Conservation (phyloP, 805 yeast genomes). For the Metschnikowia amazonensis region DNA sequence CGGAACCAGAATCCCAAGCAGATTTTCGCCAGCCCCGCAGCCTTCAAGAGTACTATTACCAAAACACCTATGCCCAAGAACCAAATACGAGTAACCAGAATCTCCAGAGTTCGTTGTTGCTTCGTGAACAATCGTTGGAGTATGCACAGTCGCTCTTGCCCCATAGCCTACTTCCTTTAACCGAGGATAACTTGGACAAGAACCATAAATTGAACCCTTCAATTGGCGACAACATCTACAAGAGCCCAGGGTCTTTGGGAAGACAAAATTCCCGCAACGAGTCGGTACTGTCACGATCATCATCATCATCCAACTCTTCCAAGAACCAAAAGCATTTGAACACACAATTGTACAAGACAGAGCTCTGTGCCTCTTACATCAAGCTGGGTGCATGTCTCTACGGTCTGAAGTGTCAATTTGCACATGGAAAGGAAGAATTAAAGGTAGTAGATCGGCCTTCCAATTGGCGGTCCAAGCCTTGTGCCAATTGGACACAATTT, state of each 20-base stretch:
- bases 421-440: conserved; percentile 80
- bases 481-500: conserved; percentile 79
- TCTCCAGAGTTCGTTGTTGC: conserved; percentile 16
- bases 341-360: conserved; percentile 82
- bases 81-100: not conserved
- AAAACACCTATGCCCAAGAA: not conserved
- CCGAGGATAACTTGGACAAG: conserved; percentile 35
- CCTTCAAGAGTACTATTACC: not conserved
- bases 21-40: conserved; percentile 13
- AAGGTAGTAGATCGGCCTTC: conserved; percentile 68
- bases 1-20: too few relatives aligned
- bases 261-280: conserved; percentile 8
- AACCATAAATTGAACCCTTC: not conserved
- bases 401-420: conserved; percentile 90
- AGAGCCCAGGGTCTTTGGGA: not conserved
- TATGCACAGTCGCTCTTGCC: conserved; percentile 24
- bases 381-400: conserved; percentile 73
- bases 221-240: not conserved
- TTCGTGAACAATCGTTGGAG: conserved; percentile 22
- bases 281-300: conserved; percentile 9
- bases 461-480: conserved; percentile 88
- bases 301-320: conserved; percentile 6
- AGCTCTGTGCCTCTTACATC: conserved; percentile 75
- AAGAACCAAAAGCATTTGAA: conserved; percentile 29
- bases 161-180: conserved; percentile 25